Evolutionary conservation across 2,329 filamentous ascomycete genomes (phyloP), one percentile per base, ranked within the genome.

Genomic region (Fusarium temperatum): DNA sequence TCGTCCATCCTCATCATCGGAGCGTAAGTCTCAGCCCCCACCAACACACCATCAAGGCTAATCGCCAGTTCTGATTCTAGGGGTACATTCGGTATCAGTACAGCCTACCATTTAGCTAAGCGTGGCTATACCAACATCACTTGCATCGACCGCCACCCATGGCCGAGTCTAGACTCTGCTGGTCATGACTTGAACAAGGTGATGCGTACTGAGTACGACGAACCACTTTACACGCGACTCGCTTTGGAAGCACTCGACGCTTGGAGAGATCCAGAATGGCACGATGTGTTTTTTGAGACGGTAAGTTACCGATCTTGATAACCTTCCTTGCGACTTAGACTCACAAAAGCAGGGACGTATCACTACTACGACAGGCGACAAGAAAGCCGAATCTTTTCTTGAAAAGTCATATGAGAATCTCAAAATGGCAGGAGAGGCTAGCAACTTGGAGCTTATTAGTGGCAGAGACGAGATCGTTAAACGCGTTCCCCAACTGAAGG

Each of bases 111-210:
- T 13, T 26, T 75, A 8, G 62, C 36, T 4, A 44, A 65, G 22
- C 70, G 72, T 5, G 73, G 72, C 18, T 75, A 73, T 26, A 63
- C 47, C 45, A 62, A 73, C 22, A 35, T 75, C 18, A 68, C 61
- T 10, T 75, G 73, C 11, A 63, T 75, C 5, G 70, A 75, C n/a
- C 66, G 67, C 2, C 63, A 73, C n/a, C 69, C 72, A 48, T 75
- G 66, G 66, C 73, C 73, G 0, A 75, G 73, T 22, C 28, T 68
- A 13, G 73, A 75, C 42, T 75, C 72, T 24, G 73, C 73, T 7
- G 72, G 73, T 3, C 44, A 73, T n/a, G 73, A 75, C 45, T 39
- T 75, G 17, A 75, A 75, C 36, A 75, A 75, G n/a, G 60, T 68
- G 8, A 67, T 68, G 42, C 56, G 66, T 14, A 69, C 66, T 11